A percentile compares a stretch with the other conserved stretches of the same genome.
Evolutionary conservation across 163 green algal species (phyloP).

Genomic region (Scenedesmus sp.): DNA sequence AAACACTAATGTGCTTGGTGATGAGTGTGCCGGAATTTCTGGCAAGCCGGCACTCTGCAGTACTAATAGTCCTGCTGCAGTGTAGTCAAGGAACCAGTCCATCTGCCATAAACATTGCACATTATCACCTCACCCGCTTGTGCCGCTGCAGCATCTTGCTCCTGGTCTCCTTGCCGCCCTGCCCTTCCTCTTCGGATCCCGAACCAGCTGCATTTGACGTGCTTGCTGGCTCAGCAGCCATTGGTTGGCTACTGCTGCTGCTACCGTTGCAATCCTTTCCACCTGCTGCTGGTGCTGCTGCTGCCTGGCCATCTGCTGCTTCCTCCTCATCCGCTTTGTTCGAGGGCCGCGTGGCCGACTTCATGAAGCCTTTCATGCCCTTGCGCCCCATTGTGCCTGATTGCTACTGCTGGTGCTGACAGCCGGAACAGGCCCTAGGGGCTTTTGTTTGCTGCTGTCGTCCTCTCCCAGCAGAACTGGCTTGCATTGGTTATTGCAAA

Average conservation of each 20-base stretch:
- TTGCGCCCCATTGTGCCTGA: conserved; percentile 52
- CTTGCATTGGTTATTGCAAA: neutral
- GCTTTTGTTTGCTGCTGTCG: neutral
- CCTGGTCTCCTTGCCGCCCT: conserved; percentile 67
- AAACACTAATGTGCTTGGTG: no score
- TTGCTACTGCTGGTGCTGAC: neutral
- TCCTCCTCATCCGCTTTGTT: conserved; percentile 13
- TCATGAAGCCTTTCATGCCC: conserved; percentile 58
- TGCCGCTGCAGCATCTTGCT: conserved; percentile 85
- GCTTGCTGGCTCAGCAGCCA: neutral
- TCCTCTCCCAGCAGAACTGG: neutral
- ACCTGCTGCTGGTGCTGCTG: neutral
- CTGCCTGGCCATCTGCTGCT: neutral
- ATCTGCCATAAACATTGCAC: neutral
- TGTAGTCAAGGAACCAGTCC: neutral
- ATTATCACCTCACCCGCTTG: conserved; percentile 70
- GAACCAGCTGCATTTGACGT: neutral
- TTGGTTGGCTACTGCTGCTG: neutral
- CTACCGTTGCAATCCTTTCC: neutral
- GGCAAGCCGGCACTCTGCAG: neutral
- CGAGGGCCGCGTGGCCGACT: neutral
- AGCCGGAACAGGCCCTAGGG: neutral
- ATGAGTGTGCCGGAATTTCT: neutral
- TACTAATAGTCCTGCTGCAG: neutral
- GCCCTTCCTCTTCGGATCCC: conserved; percentile 37